Evolutionary conservation across 176 grass and related monocot genomes (phyloP).

Genomic region (Oryza glaberrima): DNA sequence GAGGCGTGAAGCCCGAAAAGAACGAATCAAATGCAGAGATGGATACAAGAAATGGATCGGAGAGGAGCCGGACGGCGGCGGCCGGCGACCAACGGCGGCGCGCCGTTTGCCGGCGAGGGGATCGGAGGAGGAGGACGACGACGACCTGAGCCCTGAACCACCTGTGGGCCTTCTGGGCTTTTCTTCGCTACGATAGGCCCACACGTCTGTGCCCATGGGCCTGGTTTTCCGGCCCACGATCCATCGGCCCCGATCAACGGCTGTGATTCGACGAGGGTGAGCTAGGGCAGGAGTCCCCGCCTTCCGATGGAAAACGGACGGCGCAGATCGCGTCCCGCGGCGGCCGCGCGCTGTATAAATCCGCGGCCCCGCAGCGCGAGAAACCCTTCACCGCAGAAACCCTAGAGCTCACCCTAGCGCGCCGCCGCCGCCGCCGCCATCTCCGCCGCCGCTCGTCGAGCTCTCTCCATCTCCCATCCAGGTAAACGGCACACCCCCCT

Average conservation of each 20-base stretch:
- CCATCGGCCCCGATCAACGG: slow-evolving; percentile 27
- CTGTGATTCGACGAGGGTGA: background rate
- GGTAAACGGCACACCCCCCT: background rate
- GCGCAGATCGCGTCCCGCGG: background rate
- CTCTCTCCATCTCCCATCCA: slow-evolving; percentile 35
- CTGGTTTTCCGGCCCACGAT: background rate
- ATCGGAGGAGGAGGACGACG: background rate
- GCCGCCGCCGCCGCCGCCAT: slow-evolving; percentile 41
- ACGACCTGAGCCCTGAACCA: background rate
- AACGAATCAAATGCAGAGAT: background rate
- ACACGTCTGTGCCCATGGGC: background rate
- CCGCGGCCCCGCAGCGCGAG: background rate
- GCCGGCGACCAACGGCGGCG: background rate
- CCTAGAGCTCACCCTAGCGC: slow-evolving; percentile 21
- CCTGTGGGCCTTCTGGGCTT: background rate
- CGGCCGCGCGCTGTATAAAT: slow-evolving; percentile 6
- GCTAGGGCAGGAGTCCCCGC: background rate
- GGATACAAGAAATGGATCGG: background rate
- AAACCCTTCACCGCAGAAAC: slow-evolving; percentile 22
- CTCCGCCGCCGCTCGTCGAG: background rate
- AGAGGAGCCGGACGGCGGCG: background rate
- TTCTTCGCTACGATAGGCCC: background rate
- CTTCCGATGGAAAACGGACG: slow-evolving; percentile 21
- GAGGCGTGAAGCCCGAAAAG: background rate
- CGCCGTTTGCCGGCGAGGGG: background rate